These are phyloP conservation scores for Myriosclerotinia scirpicola DNA, from an alignment of 2,329 filamentous ascomycete species.

Conservation along the genomic window DNA sequence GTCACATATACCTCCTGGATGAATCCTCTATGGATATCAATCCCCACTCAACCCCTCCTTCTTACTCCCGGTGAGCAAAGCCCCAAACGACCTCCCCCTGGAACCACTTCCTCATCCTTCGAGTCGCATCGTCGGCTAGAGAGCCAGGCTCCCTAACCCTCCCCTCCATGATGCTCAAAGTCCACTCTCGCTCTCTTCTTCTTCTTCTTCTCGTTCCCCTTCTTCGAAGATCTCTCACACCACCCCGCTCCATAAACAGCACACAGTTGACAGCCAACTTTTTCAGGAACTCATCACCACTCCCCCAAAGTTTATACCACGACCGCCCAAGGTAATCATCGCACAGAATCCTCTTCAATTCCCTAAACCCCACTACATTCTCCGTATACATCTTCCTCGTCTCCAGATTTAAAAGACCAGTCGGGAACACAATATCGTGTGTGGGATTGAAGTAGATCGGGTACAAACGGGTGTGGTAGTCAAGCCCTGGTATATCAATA, in stretches of 20 bases:
- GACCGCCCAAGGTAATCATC: not conserved
- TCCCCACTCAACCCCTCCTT: not conserved
- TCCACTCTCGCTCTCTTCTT: too few relatives aligned
- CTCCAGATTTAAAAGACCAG: not conserved
- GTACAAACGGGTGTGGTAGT: not conserved
- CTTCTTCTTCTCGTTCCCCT: not conserved
- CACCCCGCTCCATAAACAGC: not conserved
- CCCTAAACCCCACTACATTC: not conserved
- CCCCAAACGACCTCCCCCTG: not conserved
- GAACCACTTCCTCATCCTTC: too few relatives aligned
- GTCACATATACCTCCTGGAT: not conserved
- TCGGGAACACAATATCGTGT: not conserved
- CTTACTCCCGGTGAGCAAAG: not conserved
- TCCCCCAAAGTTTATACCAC: not conserved
- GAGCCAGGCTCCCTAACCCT: too few relatives aligned
- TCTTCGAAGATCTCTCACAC: not conserved
- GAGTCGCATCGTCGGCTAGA: too few relatives aligned
- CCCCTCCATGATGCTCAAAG: too few relatives aligned
- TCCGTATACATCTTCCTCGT: not conserved
- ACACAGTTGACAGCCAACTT: not conserved
- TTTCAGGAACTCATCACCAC: not conserved
- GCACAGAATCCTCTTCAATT: not conserved
- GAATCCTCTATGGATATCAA: not conserved
- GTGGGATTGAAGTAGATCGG: not conserved
- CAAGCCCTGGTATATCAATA: not conserved